These are phyloP conservation scores for Diplotaxis tenuifolia DNA, from an alignment of 345 rosid genomes.

Conservation along the genomic window DNA sequence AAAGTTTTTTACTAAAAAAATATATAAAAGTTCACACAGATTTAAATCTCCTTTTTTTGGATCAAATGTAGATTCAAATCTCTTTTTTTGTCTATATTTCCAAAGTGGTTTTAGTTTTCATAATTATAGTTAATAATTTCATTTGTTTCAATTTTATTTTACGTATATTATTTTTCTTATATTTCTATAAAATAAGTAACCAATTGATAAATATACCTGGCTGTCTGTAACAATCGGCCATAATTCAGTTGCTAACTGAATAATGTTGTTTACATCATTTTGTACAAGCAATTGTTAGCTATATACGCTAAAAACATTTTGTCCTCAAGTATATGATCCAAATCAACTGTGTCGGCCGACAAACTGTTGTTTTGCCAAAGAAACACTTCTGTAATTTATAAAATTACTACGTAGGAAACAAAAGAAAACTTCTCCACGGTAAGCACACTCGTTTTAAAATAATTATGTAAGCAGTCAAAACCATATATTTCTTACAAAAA, in stretches of 20 bases:
- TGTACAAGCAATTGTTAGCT: background rate
- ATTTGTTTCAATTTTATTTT: background rate
- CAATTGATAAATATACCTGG: background rate
- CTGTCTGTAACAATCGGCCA: background rate
- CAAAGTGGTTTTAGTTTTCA: background rate
- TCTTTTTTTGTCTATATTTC: background rate
- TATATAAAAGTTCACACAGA: too few relatives aligned
- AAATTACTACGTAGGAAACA: background rate
- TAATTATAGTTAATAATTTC: background rate
- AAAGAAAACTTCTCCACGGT: constrained; percentile 17
- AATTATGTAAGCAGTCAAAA: too few relatives aligned
- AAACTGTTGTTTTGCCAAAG: background rate
- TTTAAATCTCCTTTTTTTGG: too few relatives aligned
- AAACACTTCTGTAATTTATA: background rate
- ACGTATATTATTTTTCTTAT: background rate
- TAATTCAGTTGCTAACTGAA: background rate
- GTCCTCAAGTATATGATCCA: constrained; percentile 11
- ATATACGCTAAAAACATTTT: background rate
- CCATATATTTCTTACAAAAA: too few relatives aligned
- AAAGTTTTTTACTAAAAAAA: too few relatives aligned
- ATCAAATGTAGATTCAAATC: too few relatives aligned
- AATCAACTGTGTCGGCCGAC: constrained; percentile 30
- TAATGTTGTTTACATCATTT: background rate
- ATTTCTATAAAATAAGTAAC: background rate
- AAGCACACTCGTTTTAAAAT: too few relatives aligned